phyloP scores from a whole-genome alignment of 257 asterid genomes.

The Lycium ferocissimum region DNA sequence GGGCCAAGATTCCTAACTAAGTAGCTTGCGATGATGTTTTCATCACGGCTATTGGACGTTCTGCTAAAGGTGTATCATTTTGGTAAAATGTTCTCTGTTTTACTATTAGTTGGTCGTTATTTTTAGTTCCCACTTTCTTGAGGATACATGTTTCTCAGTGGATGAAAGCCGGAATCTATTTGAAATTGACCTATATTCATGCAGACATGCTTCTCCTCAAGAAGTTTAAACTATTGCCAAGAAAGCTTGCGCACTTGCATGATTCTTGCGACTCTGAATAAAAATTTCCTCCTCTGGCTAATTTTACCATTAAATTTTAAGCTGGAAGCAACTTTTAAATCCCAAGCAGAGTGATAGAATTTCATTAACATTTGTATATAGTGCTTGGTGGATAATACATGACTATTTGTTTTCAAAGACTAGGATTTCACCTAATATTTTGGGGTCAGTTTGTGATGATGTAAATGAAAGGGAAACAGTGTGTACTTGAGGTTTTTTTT shows the following conservation, averaged over 20 bases:
- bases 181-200: slow-evolving; percentile 18
- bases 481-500: neutral
- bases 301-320: slow-evolving; percentile 8
- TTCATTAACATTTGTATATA: neutral
- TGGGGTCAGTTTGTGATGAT: slow-evolving; percentile 9
- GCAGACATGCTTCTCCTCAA: slow-evolving; percentile 15
- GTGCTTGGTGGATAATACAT: slow-evolving; percentile 18
- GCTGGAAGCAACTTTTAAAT: slow-evolving; percentile 16
- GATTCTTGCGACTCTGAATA: neutral
- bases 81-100: slow-evolving; percentile 12
- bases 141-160: slow-evolving; percentile 6
- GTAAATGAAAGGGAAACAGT: slow-evolving; percentile 22
- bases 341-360: neutral
- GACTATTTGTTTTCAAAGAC: slow-evolving; percentile 13
- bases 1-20: slow-evolving; percentile 15
- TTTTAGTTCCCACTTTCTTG: slow-evolving; percentile 24
- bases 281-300: slow-evolving; percentile 9
- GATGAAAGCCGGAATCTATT: neutral
- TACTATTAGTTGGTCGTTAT: slow-evolving; percentile 7
- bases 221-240: neutral
- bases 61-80: slow-evolving; percentile 16
- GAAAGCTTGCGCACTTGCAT: slow-evolving; percentile 7
- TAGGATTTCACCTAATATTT: slow-evolving; percentile 22
- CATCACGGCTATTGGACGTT: neutral
- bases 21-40: slow-evolving; percentile 18